Conservation (phyloP, 352 stramenopile genomes). For the Phytophthora colocasiae region DNA sequence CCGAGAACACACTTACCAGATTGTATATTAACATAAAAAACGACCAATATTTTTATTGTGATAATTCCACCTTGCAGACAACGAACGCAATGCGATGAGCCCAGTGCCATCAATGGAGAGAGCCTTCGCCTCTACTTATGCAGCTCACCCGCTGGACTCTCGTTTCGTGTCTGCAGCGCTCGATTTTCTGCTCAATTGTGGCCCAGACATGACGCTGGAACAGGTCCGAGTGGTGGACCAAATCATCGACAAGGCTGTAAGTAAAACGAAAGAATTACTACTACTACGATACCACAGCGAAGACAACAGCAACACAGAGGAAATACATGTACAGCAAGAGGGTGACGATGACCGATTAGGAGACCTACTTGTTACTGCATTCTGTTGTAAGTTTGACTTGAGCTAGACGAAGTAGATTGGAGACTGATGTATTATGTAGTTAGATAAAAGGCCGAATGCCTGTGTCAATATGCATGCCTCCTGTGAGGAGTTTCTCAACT, state of each 20-base stretch:
- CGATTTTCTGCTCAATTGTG: conserved; percentile 9
- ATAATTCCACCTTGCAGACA: neutral
- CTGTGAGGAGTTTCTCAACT: too few relatives aligned
- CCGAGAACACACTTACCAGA: too few relatives aligned
- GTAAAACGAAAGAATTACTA: neutral
- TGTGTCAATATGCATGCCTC: too few relatives aligned
- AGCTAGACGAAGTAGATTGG: too few relatives aligned
- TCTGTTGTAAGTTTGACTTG: too few relatives aligned
- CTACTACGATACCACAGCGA: neutral
- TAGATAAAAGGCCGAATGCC: too few relatives aligned
- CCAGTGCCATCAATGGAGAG: neutral
- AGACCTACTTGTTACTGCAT: conserved; percentile 6
- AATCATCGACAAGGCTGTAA: conserved; percentile 5
- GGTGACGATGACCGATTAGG: neutral
- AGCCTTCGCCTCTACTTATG: neutral
- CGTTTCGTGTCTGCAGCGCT: conserved; percentile 9
- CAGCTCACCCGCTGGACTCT: neutral
- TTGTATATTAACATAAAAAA: too few relatives aligned
- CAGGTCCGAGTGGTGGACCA: conserved; percentile 16
- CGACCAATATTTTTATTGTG: too few relatives aligned
- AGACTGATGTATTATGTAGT: too few relatives aligned
- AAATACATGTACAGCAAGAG: neutral
- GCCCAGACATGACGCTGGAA: neutral
- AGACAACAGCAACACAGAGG: neutral
- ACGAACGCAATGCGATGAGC: neutral